Conservation (phyloP, 2,329 filamentous ascomycete species). For the Fusarium chaquense region DNA sequence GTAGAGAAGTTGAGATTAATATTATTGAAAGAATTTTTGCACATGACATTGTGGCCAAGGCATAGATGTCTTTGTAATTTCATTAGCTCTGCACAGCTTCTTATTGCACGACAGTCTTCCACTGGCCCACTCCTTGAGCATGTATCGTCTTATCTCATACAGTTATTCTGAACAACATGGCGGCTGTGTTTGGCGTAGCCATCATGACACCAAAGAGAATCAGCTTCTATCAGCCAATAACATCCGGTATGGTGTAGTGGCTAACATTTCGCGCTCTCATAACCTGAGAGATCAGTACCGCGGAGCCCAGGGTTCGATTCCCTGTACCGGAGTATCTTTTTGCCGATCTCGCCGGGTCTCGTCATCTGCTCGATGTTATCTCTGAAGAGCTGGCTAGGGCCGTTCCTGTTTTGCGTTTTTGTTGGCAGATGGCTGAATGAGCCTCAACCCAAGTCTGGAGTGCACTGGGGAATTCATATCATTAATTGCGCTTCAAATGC, state of each 20-base stretch:
- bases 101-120: too few species aligned
- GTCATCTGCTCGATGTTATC: too few species aligned
- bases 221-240: not conserved
- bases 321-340: conserved; percentile 45
- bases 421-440: not conserved
- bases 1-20: not conserved
- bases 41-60: too few species aligned
- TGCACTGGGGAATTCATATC: too few species aligned
- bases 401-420: not conserved
- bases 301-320: conserved; percentile 48
- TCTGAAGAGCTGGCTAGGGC: too few species aligned
- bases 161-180: not conserved
- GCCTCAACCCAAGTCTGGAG: not conserved
- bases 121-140: too few species aligned
- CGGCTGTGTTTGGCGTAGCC: accelerated
- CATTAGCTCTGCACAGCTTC: too few species aligned
- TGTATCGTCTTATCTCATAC: too few species aligned
- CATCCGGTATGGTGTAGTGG: conserved; percentile 52
- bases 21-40: too few species aligned
- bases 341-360: not conserved
- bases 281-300: conserved; percentile 43
- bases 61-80: too few species aligned
- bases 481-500: not conserved
- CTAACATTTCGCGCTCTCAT: conserved; percentile 52
- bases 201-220: accelerated